These are phyloP conservation scores for Blastocystis hominis DNA, from an alignment of 352 stramenopile genomes.

Conservation along the genomic window DNA sequence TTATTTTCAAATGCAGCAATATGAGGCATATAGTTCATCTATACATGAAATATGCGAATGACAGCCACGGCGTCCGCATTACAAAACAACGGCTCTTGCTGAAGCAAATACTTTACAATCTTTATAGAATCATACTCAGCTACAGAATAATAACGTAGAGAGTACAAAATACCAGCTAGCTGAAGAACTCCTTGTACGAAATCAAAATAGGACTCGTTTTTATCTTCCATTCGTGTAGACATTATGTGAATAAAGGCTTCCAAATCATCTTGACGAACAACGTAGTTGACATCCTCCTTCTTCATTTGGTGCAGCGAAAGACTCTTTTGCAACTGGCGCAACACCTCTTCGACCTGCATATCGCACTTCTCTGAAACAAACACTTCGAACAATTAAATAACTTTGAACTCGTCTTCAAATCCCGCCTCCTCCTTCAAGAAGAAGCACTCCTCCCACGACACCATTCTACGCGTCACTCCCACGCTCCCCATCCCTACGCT, in stretches of 20 bases:
- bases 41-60: neutral
- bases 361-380: neutral
- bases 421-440: neutral
- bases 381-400: neutral
- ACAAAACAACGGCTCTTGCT: neutral
- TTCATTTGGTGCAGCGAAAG: neutral
- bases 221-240: neutral
- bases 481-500: neutral
- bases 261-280: constrained; percentile 30
- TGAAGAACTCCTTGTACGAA: constrained; percentile 33
- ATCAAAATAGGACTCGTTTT: neutral
- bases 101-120: constrained; percentile 15
- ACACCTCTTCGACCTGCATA: neutral
- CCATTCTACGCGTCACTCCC: neutral
- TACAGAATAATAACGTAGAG: neutral
- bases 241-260: neutral
- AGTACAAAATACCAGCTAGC: neutral
- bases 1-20: neutral
- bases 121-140: constrained; percentile 32
- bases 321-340: neutral
- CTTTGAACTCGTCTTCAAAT: neutral
- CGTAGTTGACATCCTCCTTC: neutral
- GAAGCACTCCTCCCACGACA: constrained; percentile 30
- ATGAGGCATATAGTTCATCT: constrained; percentile 7
- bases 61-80: neutral